These are phyloP conservation scores for Alternaria gaisen DNA, from an alignment of 2,329 filamentous ascomycete species.

Conservation along the genomic window DNA sequence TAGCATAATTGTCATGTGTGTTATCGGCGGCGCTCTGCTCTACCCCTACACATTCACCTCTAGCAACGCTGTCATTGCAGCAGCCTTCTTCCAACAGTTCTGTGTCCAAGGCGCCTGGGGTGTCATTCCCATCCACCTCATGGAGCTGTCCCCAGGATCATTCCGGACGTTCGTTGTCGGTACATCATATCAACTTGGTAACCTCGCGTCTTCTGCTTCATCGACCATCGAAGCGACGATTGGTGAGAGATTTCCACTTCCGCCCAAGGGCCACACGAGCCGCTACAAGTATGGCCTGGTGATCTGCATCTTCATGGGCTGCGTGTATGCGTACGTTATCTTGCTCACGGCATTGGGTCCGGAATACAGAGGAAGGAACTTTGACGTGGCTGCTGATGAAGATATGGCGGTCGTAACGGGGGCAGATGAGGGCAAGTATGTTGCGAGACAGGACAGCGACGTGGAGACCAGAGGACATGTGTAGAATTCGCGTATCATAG, in stretches of 20 bases:
- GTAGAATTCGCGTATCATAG: background rate
- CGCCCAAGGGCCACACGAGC: slow-evolving; percentile 54
- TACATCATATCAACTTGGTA: slow-evolving; percentile 79
- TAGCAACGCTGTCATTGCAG: slow-evolving; percentile 72
- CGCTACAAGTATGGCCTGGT: slow-evolving; percentile 75
- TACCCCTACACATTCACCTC: slow-evolving; percentile 82
- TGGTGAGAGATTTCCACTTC: slow-evolving; percentile 77
- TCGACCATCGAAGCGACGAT: slow-evolving; percentile 80
- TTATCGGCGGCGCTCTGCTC: slow-evolving; percentile 76
- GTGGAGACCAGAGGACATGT: slow-evolving; percentile 3
- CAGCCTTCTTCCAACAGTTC: slow-evolving; percentile 78
- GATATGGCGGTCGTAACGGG: slow-evolving; percentile 44
- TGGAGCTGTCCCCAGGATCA: slow-evolving; percentile 76
- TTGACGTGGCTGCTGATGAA: slow-evolving; percentile 45
- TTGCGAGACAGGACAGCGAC: slow-evolving; percentile 16
- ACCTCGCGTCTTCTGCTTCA: slow-evolving; percentile 73
- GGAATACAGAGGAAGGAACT: slow-evolving; percentile 53
- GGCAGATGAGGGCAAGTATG: slow-evolving; percentile 17
- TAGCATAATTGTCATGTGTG: slow-evolving; percentile 58
- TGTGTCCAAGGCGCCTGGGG: slow-evolving; percentile 57
- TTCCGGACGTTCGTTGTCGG: slow-evolving; percentile 80
- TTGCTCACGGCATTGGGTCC: slow-evolving; percentile 70
- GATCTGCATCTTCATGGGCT: slow-evolving; percentile 91
- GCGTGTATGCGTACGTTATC: slow-evolving; percentile 73
- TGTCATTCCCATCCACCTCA: slow-evolving; percentile 71